Percentiles rank a stretch among this genome's conserved stretches.
These are phyloP conservation scores for Wickerhamiella musiphila DNA, from an alignment of 805 yeast genomes.

Conservation along the genomic window DNA sequence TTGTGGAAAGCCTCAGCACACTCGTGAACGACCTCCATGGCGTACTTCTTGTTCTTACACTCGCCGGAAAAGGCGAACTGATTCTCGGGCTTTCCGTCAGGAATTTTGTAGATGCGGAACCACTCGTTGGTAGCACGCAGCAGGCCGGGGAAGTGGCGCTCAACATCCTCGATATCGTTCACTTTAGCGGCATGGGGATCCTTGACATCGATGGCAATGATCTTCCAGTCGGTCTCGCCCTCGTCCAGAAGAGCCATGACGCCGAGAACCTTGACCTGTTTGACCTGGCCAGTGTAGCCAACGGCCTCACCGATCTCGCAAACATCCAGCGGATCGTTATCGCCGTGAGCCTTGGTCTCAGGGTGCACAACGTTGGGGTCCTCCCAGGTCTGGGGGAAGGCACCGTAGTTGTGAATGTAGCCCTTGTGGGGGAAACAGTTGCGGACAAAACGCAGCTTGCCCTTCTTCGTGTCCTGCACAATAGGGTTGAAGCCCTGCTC, in stretches of 20 bases:
- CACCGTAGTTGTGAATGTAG: constrained; percentile 96
- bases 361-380: constrained; percentile 48
- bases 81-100: constrained; percentile 95
- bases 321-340: constrained; percentile 89
- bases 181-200: constrained; percentile 83
- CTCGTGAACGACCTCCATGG: constrained; percentile 68
- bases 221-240: constrained; percentile 97
- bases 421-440: constrained; percentile 99
- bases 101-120: constrained; percentile 96
- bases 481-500: constrained; percentile 79
- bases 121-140: constrained; percentile 90
- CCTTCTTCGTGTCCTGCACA: constrained; percentile 93
- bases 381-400: constrained; percentile 98
- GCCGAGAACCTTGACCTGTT: constrained; percentile 83
- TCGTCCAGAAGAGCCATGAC: constrained; percentile 91
- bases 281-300: constrained; percentile 48
- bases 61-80: constrained; percentile 94
- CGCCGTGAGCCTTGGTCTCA: constrained; percentile 47
- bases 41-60: constrained; percentile 73
- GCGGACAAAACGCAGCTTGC: constrained; percentile 86
- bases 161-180: constrained; percentile 83
- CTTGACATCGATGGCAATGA: constrained; percentile 69
- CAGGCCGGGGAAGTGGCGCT: constrained; percentile 76
- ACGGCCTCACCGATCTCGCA: constrained; percentile 67
- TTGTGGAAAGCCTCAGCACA: constrained; percentile 73